phyloP scores from a whole-genome alignment of 495 filamentous ascomycete genomes.

The Saxispiralis lemnorum region DNA sequence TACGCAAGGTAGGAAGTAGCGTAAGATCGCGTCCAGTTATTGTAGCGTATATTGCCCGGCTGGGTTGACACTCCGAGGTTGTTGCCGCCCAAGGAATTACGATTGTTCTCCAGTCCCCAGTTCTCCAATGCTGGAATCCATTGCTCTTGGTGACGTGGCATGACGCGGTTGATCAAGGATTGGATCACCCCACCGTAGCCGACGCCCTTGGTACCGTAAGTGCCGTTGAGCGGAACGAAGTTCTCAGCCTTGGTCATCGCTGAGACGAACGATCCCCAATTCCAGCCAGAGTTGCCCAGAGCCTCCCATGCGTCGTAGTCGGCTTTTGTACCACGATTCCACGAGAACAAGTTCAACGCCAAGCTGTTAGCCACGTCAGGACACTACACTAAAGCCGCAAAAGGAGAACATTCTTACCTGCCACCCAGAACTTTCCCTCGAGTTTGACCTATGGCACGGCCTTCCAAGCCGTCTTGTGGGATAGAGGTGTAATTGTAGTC shows the following conservation, averaged over 20 bases:
- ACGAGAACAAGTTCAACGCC: conserved; percentile 13
- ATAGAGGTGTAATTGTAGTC: conserved; percentile 13
- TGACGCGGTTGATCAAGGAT: conserved; percentile 7
- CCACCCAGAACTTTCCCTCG: conserved; percentile 20
- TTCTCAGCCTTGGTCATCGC: conserved; percentile 13
- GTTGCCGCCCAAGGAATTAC: conserved; percentile 5
- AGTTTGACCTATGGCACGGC: conserved; percentile 2
- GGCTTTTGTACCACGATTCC: conserved; percentile 7
- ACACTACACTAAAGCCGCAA: too few species aligned
- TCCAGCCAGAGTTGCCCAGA: conserved; percentile 16
- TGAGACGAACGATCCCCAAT: conserved; percentile 6
- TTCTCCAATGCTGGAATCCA: conserved; percentile 10
- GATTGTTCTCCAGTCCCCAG: conserved; percentile 5
- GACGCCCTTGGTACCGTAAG: background rate
- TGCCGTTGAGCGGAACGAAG: conserved; percentile 1
- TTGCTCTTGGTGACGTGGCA: conserved; percentile 6
- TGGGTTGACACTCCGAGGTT: conserved; percentile 5
- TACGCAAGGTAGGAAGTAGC: conserved; percentile 3
- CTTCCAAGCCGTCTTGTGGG: conserved; percentile 6
- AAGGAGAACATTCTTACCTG: background rate
- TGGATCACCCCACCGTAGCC: conserved; percentile 8
- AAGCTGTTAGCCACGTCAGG: conserved; percentile 14
- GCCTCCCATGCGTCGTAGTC: conserved; percentile 17
- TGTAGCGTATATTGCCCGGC: conserved; percentile 6
- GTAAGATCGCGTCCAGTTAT: conserved; percentile 13